phyloP scores from a whole-genome alignment of 352 stramenopile species.

The Phytophthora multivora region DNA sequence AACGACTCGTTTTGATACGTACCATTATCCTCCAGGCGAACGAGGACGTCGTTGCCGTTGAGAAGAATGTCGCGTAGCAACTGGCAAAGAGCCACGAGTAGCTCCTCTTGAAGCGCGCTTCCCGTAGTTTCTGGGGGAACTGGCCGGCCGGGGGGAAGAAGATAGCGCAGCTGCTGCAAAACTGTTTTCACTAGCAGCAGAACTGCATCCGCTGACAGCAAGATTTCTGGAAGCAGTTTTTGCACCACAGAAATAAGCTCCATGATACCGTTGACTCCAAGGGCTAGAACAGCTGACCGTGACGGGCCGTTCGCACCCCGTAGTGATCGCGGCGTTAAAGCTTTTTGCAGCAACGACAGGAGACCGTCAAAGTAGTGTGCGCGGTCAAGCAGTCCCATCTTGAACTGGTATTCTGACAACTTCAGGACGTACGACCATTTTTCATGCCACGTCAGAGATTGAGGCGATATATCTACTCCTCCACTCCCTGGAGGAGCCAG shows the following conservation, averaged over 20 bases:
- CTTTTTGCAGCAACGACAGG: slow-evolving; percentile 80
- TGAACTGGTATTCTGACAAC: slow-evolving; percentile 84
- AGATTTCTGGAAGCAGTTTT: slow-evolving; percentile 74
- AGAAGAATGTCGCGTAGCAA: slow-evolving; percentile 76
- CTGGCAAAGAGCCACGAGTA: slow-evolving; percentile 70
- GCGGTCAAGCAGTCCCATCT: slow-evolving; percentile 72
- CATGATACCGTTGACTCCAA: slow-evolving; percentile 80
- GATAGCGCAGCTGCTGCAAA: slow-evolving; percentile 75
- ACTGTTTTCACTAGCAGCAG: slow-evolving; percentile 80
- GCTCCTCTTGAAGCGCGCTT: slow-evolving; percentile 68
- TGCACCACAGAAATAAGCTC: slow-evolving; percentile 75
- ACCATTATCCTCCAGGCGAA: slow-evolving; percentile 86
- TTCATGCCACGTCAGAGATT: slow-evolving; percentile 56
- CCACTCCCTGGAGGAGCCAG: slow-evolving; percentile 13
- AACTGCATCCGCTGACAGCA: slow-evolving; percentile 53
- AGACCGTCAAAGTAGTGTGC: slow-evolving; percentile 82
- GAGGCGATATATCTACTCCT: slow-evolving; percentile 11
- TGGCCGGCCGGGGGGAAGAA: slow-evolving; percentile 61
- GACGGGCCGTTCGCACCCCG: slow-evolving; percentile 29
- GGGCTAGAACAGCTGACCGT: slow-evolving; percentile 49
- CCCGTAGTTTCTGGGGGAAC: slow-evolving; percentile 42
- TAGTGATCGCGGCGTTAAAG: slow-evolving; percentile 56
- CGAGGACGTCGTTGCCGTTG: slow-evolving; percentile 70
- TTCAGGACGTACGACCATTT: slow-evolving; percentile 87
- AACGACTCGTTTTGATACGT: slow-evolving; percentile 16